Evolutionary conservation across 352 stramenopile species (phyloP), one percentile per base, ranked within the genome.

Genomic region (Globisporangium cederbergense): DNA sequence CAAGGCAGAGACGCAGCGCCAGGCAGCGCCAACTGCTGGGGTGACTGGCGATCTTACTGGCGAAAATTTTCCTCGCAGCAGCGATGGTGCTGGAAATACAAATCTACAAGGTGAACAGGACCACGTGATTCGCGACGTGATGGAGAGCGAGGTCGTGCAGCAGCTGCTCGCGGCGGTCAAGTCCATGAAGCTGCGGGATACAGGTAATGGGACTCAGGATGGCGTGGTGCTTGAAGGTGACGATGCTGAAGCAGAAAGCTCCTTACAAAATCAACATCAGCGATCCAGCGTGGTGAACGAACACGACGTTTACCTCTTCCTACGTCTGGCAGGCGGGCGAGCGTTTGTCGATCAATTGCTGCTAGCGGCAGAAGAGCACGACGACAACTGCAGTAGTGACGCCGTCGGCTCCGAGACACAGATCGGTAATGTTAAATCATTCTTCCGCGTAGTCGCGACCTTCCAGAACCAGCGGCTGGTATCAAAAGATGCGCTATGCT

Each of bases 291-390:
- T 45, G 6, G 43, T 69, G 30, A 68, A 70, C 18, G 62, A 66
- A 20, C 64, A 53, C 13, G 70, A 67, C 6, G 60, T 75, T 28
- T 52, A 75, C 38, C 57, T 94, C 16, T 89, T 89, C 43, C 46
- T 94, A 34, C 70, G 81, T 1, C 61, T 94, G 32, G 68, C 70
- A 20, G 80, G 76, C 0, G 86, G 86, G 0, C 82, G 77, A 20
- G 86, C 86, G 11, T 94, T 94, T 42, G 74, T 94, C 5, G 86
- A 94, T n/a, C 76, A 90, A 28, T 58, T 93, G 6, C 58, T 93
- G 7, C 58, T 81, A 2, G 64, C 75, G 10, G 67, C 74, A 28
- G 72, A 62, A 2, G 69, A 71, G 18, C 42, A 63, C 6, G 58
- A 74, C 6, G 65, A 61, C 2, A 66, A 58, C 30, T 40, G 50